Conservation (phyloP, 2,329 filamentous ascomycete species). For the Talaromyces sp. region DNA sequence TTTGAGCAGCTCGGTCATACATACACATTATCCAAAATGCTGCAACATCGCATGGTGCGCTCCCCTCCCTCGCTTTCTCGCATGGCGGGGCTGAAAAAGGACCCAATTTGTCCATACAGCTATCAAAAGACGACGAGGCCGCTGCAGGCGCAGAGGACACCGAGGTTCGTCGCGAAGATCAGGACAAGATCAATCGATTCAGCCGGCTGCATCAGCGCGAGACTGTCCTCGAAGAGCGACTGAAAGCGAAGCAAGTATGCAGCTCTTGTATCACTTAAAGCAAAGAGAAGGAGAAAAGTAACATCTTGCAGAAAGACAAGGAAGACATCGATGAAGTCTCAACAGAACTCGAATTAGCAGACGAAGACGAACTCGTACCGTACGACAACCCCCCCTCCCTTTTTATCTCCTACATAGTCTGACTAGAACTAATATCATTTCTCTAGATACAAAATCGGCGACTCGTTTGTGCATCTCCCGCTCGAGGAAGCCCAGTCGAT, state of each 20-base stretch:
- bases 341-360: constrained; percentile 84
- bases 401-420: too few relatives aligned
- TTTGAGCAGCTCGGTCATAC: background rate
- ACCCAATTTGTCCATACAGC: constrained; percentile 47
- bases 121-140: constrained; percentile 83
- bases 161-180: constrained; percentile 91
- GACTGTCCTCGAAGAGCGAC: constrained; percentile 68
- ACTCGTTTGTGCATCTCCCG: constrained; percentile 85
- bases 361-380: constrained; percentile 91
- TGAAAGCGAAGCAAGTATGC: constrained; percentile 68
- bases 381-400: constrained; percentile 41
- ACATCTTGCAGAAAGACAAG: constrained; percentile 77
- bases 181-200: constrained; percentile 98
- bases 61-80: background rate
- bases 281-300: constrained; percentile 1
- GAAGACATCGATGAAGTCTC: constrained; percentile 93
- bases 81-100: background rate
- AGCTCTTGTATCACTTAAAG: constrained; percentile 25
- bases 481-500: constrained; percentile 82
- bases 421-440: constrained; percentile 7
- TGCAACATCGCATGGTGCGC: constrained; percentile 57
- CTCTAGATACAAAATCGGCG: constrained; percentile 86
- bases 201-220: constrained; percentile 89
- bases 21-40: constrained; percentile 30
- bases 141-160: constrained; percentile 70